Evolutionary conservation across 2,329 filamentous ascomycete genomes (phyloP), one percentile per base, ranked within the genome.

Genomic region (Diaporthe capsici): DNA sequence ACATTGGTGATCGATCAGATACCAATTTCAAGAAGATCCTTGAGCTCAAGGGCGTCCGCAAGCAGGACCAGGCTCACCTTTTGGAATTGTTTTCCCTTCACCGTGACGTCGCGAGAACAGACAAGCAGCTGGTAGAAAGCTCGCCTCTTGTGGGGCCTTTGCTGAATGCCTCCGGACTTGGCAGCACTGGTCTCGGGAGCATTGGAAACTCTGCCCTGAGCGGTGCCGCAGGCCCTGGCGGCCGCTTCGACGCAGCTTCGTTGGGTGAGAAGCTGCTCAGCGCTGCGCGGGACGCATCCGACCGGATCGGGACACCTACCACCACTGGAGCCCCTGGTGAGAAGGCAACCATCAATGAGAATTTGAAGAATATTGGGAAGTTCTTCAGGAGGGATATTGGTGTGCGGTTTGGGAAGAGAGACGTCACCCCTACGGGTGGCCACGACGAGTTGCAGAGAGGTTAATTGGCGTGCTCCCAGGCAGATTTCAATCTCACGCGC

Each of bases 21-120:
- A 91, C 92, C 81, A 99, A 99, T 85, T 99, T 99, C 90, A 93
- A 93, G 82, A 98, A 98, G 86, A 94, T 99, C 76, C 91, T 99
- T 61, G 97, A 99, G 70, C 90, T 99, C 78, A 99, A 99, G 84
- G 97, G 97, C 63, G 93, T 99, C 76, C 91, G 93, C 77, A 96
- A 95, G 82, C 88, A 91, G 76, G 97, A 99, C 77, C 94, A 98
- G 81, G 86, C 90, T 3, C 92, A 95, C 77, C 91, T 98, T 2
- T 86, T 98, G 47, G 97, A 99, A 83, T 89, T 98, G 5, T 98
- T 98, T 86, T 85, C 85, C 58, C 88, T 93, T 71, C 94, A 98
- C 82, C 92, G 95, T 61, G 96, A 98, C 83, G 91, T 94, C 79
- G 89, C 92, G 10, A 89, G 88, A 10, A 87, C 90, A 53, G 92